Base-by-base conservation (phyloP, 148 eudicot genomes). In the Rhododendron mucronatum region DNA sequence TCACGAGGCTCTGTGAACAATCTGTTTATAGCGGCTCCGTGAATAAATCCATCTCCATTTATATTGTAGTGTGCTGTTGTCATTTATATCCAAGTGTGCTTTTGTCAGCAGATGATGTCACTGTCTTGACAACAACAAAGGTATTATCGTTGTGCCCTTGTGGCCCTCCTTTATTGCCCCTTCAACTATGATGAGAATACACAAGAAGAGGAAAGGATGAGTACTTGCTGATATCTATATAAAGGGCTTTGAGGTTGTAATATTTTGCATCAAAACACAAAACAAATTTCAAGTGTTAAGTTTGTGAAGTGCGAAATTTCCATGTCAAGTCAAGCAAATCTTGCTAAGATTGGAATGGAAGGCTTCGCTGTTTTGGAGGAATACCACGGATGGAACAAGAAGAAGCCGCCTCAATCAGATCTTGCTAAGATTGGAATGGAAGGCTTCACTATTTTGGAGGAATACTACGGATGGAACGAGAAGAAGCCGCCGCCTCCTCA, bases 351-450 rank as follows among this genome's bases (percentile, higher is more conserved):
- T 30, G 88, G 86, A 35, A 35, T 50, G 1, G 88, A 87, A 26
- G 77, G 86, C 51, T 83, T 80, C 26, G 37, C 53, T 20, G 30
- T 78, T 50, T 51, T 83, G 41, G 86, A 87, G 2, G 84, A 81
- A 10, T 55, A 48, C 47, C 41, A 53, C 2, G 78, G 73, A 20
- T 39, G 83, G 26, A 84, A 59, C 16, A 82, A 37, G 59, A 63
- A 45, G 78, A 51, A 82, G 45, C 51, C 78, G 3, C 11, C 51
- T 18, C 71, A 88, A 51, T 85, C 81, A 44, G 78, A 35, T n/a
- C 82, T 82, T 61, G 73, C 48, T 48, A 82, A 67, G 9, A 69
- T 87, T 63, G 89, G 86, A 37, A 14, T 51, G 0, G 89, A 87
- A 28, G 69, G 86, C 44, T 84, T 73, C 30, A 18, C 35, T 21